Conservation (phyloP, 106 monocot species). For the Allium sativum region DNA sequence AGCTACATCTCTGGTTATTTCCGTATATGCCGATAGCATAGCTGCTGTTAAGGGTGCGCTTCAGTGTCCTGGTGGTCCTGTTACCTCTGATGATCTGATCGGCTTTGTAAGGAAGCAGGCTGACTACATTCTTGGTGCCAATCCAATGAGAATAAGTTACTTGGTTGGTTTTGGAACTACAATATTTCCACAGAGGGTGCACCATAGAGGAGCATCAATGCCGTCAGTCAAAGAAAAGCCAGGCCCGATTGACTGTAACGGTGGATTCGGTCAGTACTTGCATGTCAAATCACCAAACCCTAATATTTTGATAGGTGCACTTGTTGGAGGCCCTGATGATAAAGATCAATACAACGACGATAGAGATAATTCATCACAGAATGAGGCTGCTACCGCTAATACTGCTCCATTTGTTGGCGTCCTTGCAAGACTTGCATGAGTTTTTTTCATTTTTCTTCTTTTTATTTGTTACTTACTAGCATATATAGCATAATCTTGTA, state of each 20-base stretch:
- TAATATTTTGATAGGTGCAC: constrained; percentile 52
- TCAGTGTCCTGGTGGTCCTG: too few relatives aligned
- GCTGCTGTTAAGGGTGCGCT: too few relatives aligned
- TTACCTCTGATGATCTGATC: too few relatives aligned
- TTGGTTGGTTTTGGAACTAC: constrained; percentile 68
- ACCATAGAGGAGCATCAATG: constrained; percentile 93
- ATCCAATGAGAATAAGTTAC: constrained; percentile 84
- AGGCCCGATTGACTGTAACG: constrained; percentile 26
- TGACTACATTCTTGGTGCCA: constrained; percentile 66
- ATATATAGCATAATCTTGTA: too few relatives aligned
- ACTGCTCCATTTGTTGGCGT: too few relatives aligned
- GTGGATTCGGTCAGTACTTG: constrained; percentile 43
- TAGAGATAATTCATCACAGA: constrained; percentile 8
- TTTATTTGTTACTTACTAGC: too few relatives aligned
- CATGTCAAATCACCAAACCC: constrained; percentile 36
- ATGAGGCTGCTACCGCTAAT: too few relatives aligned
- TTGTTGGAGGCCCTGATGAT: constrained; percentile 64
- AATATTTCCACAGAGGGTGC: constrained; percentile 75
- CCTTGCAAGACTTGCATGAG: too few relatives aligned
- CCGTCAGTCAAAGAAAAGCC: constrained; percentile 41
- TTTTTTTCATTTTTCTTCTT: too few relatives aligned
- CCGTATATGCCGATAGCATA: too few relatives aligned
- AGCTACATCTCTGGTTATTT: too few relatives aligned
- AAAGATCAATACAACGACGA: constrained; percentile 41
- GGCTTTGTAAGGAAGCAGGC: background rate